Percentiles rank a stretch among this genome's conserved stretches.
These are phyloP conservation scores for Rhododendron henanense DNA, from an alignment of 148 eudicot species.

Conservation along the genomic window DNA sequence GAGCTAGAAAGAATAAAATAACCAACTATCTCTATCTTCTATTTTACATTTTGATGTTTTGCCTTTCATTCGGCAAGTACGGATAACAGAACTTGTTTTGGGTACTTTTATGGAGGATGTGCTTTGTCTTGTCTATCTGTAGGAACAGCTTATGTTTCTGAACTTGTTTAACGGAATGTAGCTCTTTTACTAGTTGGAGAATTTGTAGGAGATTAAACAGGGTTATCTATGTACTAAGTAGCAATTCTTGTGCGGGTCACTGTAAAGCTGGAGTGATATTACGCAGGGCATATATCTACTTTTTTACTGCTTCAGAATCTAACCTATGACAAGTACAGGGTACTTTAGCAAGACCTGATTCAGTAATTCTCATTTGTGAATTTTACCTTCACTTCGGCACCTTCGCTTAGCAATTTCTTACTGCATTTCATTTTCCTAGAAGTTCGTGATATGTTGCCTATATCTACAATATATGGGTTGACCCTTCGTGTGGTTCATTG, in stretches of 20 bases:
- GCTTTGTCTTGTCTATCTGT: conserved; percentile 31
- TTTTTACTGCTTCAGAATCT: not conserved
- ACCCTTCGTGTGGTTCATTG: too few species aligned
- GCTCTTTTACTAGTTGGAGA: conserved; percentile 9
- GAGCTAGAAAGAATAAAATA: conserved; percentile 50
- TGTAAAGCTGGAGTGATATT: not conserved
- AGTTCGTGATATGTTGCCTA: too few species aligned
- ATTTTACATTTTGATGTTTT: conserved; percentile 7
- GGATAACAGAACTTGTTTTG: conserved; percentile 22
- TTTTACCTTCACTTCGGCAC: too few species aligned
- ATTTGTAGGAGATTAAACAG: conserved; percentile 11
- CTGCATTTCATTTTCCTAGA: too few species aligned
- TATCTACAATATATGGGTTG: too few species aligned
- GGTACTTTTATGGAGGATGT: conserved; percentile 26
- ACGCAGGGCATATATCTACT: not conserved
- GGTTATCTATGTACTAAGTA: not conserved
- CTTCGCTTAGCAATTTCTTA: too few species aligned
- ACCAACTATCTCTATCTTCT: conserved; percentile 17
- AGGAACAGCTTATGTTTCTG: conserved; percentile 27
- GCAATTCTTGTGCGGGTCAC: not conserved
- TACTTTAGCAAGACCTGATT: too few species aligned
- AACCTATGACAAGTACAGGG: too few species aligned
- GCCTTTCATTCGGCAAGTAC: conserved; percentile 15
- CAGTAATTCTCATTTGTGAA: too few species aligned
- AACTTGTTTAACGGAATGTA: conserved; percentile 1